Conservation (phyloP, 2,329 filamentous ascomycete species). For the Metarhizium humberi region DNA sequence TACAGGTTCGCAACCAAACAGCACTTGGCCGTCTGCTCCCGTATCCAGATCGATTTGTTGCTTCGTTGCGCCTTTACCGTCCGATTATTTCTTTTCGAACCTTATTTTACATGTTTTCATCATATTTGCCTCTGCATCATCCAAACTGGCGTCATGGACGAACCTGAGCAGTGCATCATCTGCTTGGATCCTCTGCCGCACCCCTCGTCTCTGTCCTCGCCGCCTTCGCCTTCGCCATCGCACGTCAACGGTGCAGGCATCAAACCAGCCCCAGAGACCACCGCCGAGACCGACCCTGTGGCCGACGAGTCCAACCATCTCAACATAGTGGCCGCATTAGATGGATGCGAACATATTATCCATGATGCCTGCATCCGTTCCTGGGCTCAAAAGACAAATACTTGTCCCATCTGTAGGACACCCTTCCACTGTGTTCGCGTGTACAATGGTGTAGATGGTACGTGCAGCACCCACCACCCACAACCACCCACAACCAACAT, state of each 20-base stretch:
- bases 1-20: background rate
- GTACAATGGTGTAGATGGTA: conserved; percentile 71
- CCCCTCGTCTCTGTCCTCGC: conserved; percentile 14
- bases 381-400: conserved; percentile 95
- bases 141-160: conserved; percentile 37
- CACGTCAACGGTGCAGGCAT: conserved; percentile 12
- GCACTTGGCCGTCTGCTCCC: no score
- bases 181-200: conserved; percentile 52
- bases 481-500: background rate
- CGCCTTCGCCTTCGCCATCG: background rate
- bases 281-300: conserved; percentile 6
- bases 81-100: conserved; percentile 7
- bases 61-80: background rate
- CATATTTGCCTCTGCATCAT: conserved; percentile 24
- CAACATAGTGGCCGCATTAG: conserved; percentile 47
- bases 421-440: conserved; percentile 86
- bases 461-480: conserved; percentile 23
- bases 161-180: conserved; percentile 60
- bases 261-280: conserved; percentile 11
- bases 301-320: conserved; percentile 24
- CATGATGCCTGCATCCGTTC: conserved; percentile 88
- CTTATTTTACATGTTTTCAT: conserved; percentile 39
- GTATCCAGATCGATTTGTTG: background rate
- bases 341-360: conserved; percentile 81
- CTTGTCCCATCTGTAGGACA: conserved; percentile 92